Evolutionary conservation across 257 asterid species (phyloP), one percentile per base, ranked within the genome.

Genomic region (Rubia yunnanensis): DNA sequence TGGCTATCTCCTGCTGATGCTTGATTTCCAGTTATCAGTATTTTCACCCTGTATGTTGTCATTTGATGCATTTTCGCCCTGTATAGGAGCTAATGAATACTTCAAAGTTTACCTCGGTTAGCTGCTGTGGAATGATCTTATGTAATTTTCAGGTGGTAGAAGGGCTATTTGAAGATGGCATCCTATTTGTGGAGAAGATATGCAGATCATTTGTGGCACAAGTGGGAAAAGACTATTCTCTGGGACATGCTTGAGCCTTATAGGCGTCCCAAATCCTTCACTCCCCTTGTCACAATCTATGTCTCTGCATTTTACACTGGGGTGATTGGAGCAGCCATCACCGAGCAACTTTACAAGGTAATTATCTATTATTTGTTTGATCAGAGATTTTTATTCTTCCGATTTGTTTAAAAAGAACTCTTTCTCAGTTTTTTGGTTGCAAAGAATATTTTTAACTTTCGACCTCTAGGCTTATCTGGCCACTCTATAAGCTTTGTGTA

Each of bases 191-290:
- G 96, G 96, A 84, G 95, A 81, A 92, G 89, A 77, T 92, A 89
- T 65, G 91, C 92, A 0, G 96, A 92, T 74, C 75, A 89, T 80
- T 74, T 89, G 71, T 76, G 80, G 71, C 74, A 80, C 32, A 92
- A 83, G 73, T 85, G 96, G 95, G 89, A 89, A 74, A 92, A 78
- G 75, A 87, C 86, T 10, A 74, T 89, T 69, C 83, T 92, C 0
- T 92, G 98, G 98, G 94, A 92, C 79, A 89, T 87, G 96, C 80
- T 87, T 52, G 96, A 89, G 66, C 96, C 89, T 4, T 92, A 85
- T 74, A 83, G 83, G 69, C 86, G 94, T 8, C 98, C 98, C 35
- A 87, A 79, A 65, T 78, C 96, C 2, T 92, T 92, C 77, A 83
- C 89, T 26, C 95, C 98, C 5, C 75, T 92, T 13, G 89, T 92